A percentile compares a stretch with the other conserved stretches of the same genome.
phyloP scores from a whole-genome alignment of 1,139 yeast species.

The Yamadazyma diddensiae region DNA sequence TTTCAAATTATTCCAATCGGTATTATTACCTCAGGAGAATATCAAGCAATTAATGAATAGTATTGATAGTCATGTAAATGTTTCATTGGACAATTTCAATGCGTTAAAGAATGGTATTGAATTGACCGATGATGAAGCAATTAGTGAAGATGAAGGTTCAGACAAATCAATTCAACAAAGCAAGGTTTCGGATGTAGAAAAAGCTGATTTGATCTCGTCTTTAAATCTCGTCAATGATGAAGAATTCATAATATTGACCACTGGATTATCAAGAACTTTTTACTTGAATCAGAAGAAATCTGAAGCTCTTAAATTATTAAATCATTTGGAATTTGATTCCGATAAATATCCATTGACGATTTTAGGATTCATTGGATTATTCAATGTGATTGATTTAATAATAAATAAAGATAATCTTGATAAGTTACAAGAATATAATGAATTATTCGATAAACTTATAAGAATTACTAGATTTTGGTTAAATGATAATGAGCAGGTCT shows the following conservation, averaged over 20 bases:
- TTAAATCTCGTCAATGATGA: slow-evolving; percentile 36
- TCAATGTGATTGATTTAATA: slow-evolving; percentile 24
- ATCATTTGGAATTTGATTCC: slow-evolving; percentile 20
- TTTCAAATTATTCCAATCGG: slow-evolving; percentile 28
- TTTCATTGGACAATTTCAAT: slow-evolving; percentile 21
- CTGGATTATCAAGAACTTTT: slow-evolving; percentile 27
- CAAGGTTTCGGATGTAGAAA: slow-evolving; percentile 1
- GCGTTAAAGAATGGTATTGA: slow-evolving; percentile 24
- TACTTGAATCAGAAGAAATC: slow-evolving; percentile 17
- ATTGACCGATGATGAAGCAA: slow-evolving; percentile 28
- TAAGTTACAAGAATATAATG: slow-evolving; percentile 17
- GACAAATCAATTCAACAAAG: not conserved
- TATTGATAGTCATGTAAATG: slow-evolving; percentile 19
- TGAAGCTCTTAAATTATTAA: slow-evolving; percentile 23
- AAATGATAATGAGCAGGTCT: slow-evolving; percentile 20
- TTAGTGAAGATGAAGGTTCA: slow-evolving; percentile 18
- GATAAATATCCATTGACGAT: slow-evolving; percentile 20
- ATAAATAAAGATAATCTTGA: slow-evolving; percentile 17
- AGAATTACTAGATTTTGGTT: slow-evolving; percentile 32
- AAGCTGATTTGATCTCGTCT: slow-evolving; percentile 22
- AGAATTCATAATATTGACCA: slow-evolving; percentile 30
- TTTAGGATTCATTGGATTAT: slow-evolving; percentile 33
- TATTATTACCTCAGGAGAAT: slow-evolving; percentile 24
- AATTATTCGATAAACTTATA: slow-evolving; percentile 28
- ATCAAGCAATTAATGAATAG: slow-evolving; percentile 20